These are phyloP conservation scores for Apiotrichum brassicae DNA, from an alignment of 1,284 basidiomycete species.

Conservation along the genomic window DNA sequence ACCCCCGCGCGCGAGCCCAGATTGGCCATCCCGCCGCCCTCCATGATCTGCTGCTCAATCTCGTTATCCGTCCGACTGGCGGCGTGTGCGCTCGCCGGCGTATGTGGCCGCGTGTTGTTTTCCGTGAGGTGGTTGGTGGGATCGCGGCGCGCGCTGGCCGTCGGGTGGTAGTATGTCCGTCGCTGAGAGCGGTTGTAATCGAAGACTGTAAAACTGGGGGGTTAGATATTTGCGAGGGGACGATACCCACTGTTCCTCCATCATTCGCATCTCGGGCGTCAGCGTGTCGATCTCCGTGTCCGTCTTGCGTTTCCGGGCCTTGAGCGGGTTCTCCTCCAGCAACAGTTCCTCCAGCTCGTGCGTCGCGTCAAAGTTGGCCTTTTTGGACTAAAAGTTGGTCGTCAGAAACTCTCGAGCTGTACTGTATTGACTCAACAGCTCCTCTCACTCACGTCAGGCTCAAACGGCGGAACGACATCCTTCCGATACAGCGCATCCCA, in stretches of 20 bases:
- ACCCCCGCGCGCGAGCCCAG: slow-evolving; percentile 25
- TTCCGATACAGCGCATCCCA: slow-evolving; percentile 81
- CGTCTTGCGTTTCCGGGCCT: slow-evolving; percentile 85
- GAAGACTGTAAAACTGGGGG: slow-evolving; percentile 45
- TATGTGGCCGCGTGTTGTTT: slow-evolving; percentile 1
- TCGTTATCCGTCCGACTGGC: slow-evolving; percentile 41
- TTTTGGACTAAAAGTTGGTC: slow-evolving; percentile 64
- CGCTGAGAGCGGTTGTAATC: slow-evolving; percentile 43
- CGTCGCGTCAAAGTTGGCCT: slow-evolving; percentile 98
- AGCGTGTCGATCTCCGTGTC: slow-evolving; percentile 78
- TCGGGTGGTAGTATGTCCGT: slow-evolving; percentile 41
- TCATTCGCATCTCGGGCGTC: slow-evolving; percentile 85
- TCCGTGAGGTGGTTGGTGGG: slow-evolving; percentile 13
- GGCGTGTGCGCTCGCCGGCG: slow-evolving; percentile 13
- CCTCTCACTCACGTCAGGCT: slow-evolving; percentile 61
- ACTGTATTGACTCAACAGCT: background rate
- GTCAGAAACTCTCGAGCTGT: background rate
- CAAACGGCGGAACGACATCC: slow-evolving; percentile 73
- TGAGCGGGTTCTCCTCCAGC: slow-evolving; percentile 93
- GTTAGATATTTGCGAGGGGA: background rate
- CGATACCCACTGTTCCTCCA: slow-evolving; percentile 86
- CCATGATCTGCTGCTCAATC: slow-evolving; percentile 45
- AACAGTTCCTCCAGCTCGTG: slow-evolving; percentile 94
- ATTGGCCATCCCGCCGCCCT: slow-evolving; percentile 46
- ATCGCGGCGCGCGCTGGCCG: slow-evolving; percentile 21